Evolutionary conservation across 2,329 filamentous ascomycete genomes (phyloP).

Genomic region (Raffaelea ambrosiae): DNA sequence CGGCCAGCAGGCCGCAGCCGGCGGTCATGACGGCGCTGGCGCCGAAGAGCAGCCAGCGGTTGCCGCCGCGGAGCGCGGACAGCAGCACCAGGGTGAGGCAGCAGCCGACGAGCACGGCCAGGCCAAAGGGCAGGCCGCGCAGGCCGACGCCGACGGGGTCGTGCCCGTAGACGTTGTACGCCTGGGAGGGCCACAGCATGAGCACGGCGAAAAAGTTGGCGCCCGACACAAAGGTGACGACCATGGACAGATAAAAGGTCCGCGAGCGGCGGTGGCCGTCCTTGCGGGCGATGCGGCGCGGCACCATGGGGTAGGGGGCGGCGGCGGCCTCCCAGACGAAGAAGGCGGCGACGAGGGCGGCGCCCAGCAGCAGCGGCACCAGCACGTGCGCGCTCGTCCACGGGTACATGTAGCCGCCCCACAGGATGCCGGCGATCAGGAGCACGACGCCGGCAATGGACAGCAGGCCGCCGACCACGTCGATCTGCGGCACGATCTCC

Average conservation of each 20-base stretch:
- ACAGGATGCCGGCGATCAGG: conserved; percentile 39
- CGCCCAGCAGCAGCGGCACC: conserved; percentile 41
- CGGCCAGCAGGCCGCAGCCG: conserved; percentile 45
- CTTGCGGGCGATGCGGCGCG: conserved; percentile 28
- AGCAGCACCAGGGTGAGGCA: conserved; percentile 50
- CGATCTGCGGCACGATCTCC: conserved; percentile 35
- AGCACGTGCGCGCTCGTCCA: conserved; percentile 37
- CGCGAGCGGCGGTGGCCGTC: conserved; percentile 21
- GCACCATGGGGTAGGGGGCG: conserved; percentile 50
- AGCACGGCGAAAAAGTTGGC: conserved; percentile 49
- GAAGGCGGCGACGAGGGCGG: conserved; percentile 37
- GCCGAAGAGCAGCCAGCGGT: conserved; percentile 49
- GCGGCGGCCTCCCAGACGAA: conserved; percentile 48
- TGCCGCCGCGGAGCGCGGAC: conserved; percentile 47
- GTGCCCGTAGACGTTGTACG: conserved; percentile 57
- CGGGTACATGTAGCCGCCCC: conserved; percentile 23
- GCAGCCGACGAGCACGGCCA: conserved; percentile 54
- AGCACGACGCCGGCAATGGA: conserved; percentile 39
- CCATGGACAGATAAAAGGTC: conserved; percentile 40
- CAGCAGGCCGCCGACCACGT: conserved; percentile 42
- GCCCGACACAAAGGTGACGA: conserved; percentile 52
- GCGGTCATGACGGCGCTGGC: conserved; percentile 58
- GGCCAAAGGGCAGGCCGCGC: conserved; percentile 55
- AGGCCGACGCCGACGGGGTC: conserved; percentile 57
- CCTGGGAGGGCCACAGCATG: conserved; percentile 56